These are phyloP conservation scores for Bruguiera hainesii DNA, from an alignment of 441 rosid genomes.

Conservation along the genomic window DNA sequence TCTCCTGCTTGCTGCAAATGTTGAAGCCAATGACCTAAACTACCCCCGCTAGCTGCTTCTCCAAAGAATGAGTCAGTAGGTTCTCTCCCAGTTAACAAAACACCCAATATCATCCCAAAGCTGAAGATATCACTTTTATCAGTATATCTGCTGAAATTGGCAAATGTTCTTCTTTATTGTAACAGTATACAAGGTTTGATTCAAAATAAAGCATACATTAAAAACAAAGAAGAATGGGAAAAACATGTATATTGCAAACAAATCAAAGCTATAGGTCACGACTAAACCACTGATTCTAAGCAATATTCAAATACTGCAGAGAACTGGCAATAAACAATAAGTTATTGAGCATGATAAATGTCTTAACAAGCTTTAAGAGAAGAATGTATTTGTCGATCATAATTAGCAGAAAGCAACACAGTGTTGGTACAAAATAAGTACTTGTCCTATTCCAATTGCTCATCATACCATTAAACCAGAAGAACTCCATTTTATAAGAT, in stretches of 20 bases:
- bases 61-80: constrained; percentile 65
- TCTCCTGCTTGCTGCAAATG: constrained; percentile 87
- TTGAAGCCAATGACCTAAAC: constrained; percentile 79
- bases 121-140: constrained; percentile 90
- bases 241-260: neutral
- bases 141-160: constrained; percentile 53
- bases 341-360: neutral
- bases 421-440: too few relatives aligned
- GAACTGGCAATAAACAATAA: neutral
- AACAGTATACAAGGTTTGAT: constrained; percentile 2
- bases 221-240: constrained; percentile 2
- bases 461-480: neutral
- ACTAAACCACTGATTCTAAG: neutral
- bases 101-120: constrained; percentile 89
- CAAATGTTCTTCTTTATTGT: constrained; percentile 14
- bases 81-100: constrained; percentile 80
- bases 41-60: constrained; percentile 58
- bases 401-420: too few relatives aligned
- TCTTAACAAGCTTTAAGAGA: too few relatives aligned
- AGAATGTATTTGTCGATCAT: too few relatives aligned
- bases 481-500: neutral
- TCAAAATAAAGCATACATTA: neutral
- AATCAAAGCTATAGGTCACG: neutral
- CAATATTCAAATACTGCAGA: neutral
- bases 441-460: neutral